phyloP scores from a whole-genome alignment of 805 yeast species.

The Saccharomyces kudriavzevii region DNA sequence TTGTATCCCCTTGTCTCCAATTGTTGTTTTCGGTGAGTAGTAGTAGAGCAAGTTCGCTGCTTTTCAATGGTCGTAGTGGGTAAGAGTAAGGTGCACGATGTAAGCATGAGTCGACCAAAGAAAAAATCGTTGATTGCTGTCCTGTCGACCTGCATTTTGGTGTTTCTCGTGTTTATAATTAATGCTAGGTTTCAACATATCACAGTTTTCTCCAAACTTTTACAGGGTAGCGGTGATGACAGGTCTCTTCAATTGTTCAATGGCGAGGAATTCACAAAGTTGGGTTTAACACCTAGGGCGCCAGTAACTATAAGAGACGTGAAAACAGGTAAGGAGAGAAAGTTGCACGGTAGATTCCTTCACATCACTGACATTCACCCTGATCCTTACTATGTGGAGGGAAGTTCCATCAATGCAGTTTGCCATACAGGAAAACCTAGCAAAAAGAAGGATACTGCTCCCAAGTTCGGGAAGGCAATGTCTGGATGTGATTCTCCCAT shows the following conservation, averaged over 20 bases:
- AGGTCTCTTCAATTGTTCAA: conserved; percentile 4
- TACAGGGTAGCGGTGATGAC: not conserved
- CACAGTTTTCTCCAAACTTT: not conserved
- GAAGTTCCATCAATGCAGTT: conserved; percentile 38
- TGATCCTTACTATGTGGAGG: conserved; percentile 54
- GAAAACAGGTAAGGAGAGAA: conserved; percentile 11
- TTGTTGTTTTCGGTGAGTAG: not conserved
- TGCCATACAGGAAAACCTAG: conserved; percentile 44
- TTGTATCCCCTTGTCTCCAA: not conserved
- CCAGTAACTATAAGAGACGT: conserved; percentile 26
- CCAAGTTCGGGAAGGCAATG: conserved; percentile 66
- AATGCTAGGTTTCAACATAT: not conserved
- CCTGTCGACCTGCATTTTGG: not conserved
- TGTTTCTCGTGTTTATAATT: not conserved
- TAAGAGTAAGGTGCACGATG: not conserved
- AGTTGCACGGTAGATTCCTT: conserved; percentile 66
- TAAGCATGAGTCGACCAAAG: not conserved
- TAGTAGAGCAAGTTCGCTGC: conserved; percentile 1
- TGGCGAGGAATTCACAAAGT: conserved; percentile 23
- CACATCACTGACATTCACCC: conserved; percentile 87
- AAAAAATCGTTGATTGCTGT: not conserved
- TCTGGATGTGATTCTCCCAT: conserved; percentile 74
- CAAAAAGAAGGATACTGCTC: conserved; percentile 40
- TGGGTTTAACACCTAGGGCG: conserved; percentile 37
- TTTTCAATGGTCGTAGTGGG: conserved; percentile 2